A percentile compares a stretch with the other conserved stretches of the same genome.
Evolutionary conservation across 108 stramenopile species (phyloP).

Genomic region (Fragilaria crotonensis): DNA sequence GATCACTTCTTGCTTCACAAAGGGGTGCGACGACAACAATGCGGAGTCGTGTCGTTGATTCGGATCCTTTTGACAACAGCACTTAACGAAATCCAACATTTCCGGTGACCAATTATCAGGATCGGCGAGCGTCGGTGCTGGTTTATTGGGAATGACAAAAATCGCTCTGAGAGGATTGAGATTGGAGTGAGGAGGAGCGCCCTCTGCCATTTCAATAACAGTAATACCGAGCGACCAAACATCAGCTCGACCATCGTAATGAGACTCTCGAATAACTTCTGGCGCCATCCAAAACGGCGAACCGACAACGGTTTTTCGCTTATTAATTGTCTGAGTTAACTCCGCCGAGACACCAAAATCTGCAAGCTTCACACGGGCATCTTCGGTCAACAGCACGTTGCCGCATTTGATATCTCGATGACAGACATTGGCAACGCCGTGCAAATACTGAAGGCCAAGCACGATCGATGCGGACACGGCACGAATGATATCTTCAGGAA

Average conservation of each 20-base stretch:
- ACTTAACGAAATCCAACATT: constrained; percentile 85
- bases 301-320: constrained; percentile 95
- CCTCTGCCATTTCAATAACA: constrained; percentile 96
- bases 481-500: constrained; percentile 77
- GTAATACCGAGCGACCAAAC: constrained; percentile 98
- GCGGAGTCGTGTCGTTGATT: constrained; percentile 80
- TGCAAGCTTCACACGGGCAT: constrained; percentile 86
- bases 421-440: constrained; percentile 80
- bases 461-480: constrained; percentile 82
- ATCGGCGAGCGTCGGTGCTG: constrained; percentile 80
- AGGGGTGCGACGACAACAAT: constrained; percentile 62
- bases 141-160: constrained; percentile 85
- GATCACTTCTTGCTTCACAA: constrained; percentile 76
- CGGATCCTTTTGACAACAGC: constrained; percentile 84
- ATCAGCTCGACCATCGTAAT: constrained; percentile 96
- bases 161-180: constrained; percentile 87
- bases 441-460: constrained; percentile 86
- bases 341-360: constrained; percentile 93
- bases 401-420: constrained; percentile 96
- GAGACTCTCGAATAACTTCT: constrained; percentile 89
- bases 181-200: constrained; percentile 94
- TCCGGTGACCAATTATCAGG: constrained; percentile 87
- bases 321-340: constrained; percentile 89
- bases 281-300: constrained; percentile 99
- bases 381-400: constrained; percentile 84